Base-by-base conservation (phyloP, 1,284 basidiomycete genomes). In the Tilletiaria anomala region DNA sequence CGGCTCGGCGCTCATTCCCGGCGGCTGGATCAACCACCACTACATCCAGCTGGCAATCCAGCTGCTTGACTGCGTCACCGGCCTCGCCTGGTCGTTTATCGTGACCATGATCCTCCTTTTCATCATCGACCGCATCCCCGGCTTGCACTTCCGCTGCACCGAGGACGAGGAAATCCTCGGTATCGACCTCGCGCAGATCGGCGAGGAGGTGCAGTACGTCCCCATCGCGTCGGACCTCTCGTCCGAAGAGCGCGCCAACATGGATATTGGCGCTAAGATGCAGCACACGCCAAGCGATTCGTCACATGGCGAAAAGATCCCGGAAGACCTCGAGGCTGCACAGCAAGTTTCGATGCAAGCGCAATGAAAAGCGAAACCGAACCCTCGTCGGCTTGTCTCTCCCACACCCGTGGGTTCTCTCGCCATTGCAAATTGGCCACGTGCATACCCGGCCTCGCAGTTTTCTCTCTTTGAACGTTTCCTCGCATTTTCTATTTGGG, bases 121-220 rank as follows among this genome's bases (percentile, higher is more conserved):
- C 80, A 71, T 79, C 58, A 83, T 96, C 78, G 87, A 96, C 73
- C 85, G 74, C 69, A 83, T 93, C 58, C 91, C 91, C 2, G 79
- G 78, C 50, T 73, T 85, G 48, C 74, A 80, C 42, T 76, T 97
- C 36, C 79, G 87, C 45, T 75, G 76, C 15, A 70, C 72, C 22
- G 87, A 91, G 56, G 82, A 87, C 52, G 77, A 78, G 22, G 89
- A 96, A 72, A 80, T 88, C 47, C 72, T 94, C 45, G 91, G 91
- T 50, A 79, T 93, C 50, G 91, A 96, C 67, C 85, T 93, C 61
- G 77, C 79, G 11, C 83, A 89, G 71, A 80, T 93, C 73, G 89
- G 89, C 58, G 89, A 94, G 48, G 57, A 60, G 47, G 22, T 39
- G 20, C 38, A 33, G 18, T 37, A 26, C 36, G 23, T n/a, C n/a